Conservation (phyloP, 2,329 filamentous ascomycete genomes). For the Neofusicoccum kwambonambiense region DNA sequence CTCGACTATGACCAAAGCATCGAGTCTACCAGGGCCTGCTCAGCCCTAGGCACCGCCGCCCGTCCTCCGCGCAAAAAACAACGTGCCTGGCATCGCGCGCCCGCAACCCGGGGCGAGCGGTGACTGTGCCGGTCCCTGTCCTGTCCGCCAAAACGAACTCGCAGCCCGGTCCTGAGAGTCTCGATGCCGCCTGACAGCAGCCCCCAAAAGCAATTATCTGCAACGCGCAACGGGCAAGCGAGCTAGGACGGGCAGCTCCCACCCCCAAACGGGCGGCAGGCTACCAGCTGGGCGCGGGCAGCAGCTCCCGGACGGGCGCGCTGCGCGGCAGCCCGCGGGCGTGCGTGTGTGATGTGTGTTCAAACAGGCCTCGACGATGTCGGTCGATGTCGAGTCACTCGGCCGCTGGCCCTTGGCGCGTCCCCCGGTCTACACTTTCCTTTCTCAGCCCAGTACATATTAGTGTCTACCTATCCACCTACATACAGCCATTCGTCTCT, state of each 20-base stretch:
- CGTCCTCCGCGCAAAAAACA: conserved; percentile 10
- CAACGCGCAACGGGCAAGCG: neutral
- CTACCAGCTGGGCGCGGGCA: neutral
- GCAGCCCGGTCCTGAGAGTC: neutral
- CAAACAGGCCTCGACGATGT: neutral
- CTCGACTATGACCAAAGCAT: conserved; percentile 4
- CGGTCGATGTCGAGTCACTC: neutral
- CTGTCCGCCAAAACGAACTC: neutral
- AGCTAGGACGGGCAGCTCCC: neutral
- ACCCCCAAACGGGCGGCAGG: neutral
- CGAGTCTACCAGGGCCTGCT: conserved; percentile 12
- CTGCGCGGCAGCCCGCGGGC: neutral
- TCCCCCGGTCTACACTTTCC: conserved; percentile 1
- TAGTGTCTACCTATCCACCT: conserved; percentile 2
- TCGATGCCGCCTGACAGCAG: neutral
- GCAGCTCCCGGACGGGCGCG: neutral
- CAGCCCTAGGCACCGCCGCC: conserved; percentile 8
- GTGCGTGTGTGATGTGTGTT: neutral
- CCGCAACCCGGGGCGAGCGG: conserved; percentile 5
- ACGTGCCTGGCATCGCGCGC: neutral
- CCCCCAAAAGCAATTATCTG: conserved; percentile 10
- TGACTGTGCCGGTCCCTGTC: neutral
- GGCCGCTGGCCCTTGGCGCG: neutral
- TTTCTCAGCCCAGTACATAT: conserved; percentile 9
- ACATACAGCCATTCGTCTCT: conserved; percentile 9